A percentile compares a stretch with the other conserved stretches of the same genome.
phyloP scores from a whole-genome alignment of 495 filamentous ascomycete species.

The Xylaria palmicola region DNA sequence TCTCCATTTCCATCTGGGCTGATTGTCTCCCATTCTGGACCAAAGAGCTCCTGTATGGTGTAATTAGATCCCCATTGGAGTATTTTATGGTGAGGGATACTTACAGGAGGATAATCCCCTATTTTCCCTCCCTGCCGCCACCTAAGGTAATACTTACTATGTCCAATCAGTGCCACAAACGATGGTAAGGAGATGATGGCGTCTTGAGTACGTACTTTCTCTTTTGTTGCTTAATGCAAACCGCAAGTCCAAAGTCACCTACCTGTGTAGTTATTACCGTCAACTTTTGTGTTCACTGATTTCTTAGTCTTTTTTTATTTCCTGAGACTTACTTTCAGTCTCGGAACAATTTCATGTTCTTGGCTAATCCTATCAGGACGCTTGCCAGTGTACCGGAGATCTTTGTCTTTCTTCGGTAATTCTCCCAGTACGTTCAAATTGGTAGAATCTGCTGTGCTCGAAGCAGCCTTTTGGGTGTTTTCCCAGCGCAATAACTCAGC shows the following conservation, averaged over 20 bases:
- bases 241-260: neutral
- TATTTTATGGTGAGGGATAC: neutral
- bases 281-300: neutral
- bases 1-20: neutral
- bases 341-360: constrained; percentile 10
- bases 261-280: neutral
- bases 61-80: neutral
- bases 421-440: neutral
- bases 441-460: neutral
- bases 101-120: constrained; percentile 15
- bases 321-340: constrained; percentile 2
- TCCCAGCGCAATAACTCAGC: neutral
- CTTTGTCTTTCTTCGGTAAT: neutral
- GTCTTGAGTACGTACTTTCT: constrained; percentile 1
- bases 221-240: constrained; percentile 5
- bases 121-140: neutral
- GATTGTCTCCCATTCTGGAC: constrained; percentile 18
- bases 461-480: neutral
- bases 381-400: neutral
- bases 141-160: neutral
- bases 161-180: neutral
- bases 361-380: neutral
- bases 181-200: too few relatives aligned
- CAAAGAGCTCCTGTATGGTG: constrained; percentile 21
- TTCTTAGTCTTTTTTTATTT: neutral